phyloP scores from a whole-genome alignment of 2,329 filamentous ascomycete genomes.

The Aureobasidium sp. region DNA sequence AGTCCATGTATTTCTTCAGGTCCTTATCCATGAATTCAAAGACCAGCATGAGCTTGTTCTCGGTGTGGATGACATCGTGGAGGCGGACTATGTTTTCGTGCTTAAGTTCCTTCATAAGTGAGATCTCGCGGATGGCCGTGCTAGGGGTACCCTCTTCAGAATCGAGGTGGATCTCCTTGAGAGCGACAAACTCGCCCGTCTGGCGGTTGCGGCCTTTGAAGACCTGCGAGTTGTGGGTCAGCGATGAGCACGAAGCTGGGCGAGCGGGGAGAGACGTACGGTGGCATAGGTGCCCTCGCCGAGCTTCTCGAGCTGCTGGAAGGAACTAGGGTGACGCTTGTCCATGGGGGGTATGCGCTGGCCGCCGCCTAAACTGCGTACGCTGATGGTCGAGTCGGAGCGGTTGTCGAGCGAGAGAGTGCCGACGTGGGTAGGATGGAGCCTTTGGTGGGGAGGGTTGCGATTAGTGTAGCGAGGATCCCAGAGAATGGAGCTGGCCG shows the following conservation, averaged over 20 bases:
- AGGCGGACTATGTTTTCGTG: constrained; percentile 97
- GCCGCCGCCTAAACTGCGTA: constrained; percentile 38
- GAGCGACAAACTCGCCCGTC: constrained; percentile 88
- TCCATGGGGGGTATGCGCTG: constrained; percentile 57
- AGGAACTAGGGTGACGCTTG: constrained; percentile 89
- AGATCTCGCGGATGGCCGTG: constrained; percentile 96
- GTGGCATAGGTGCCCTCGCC: constrained; percentile 98
- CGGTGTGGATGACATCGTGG: constrained; percentile 98
- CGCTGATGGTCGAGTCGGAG: constrained; percentile 43
- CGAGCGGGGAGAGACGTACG: constrained; percentile 43
- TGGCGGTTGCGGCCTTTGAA: constrained; percentile 98
- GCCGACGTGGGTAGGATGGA: constrained; percentile 40
- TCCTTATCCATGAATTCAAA: constrained; percentile 99
- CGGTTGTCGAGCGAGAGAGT: constrained; percentile 37
- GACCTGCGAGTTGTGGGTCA: constrained; percentile 49
- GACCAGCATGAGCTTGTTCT: constrained; percentile 99
- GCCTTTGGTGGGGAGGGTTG: constrained; percentile 35
- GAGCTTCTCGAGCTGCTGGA: constrained; percentile 97
- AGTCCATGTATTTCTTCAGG: constrained; percentile 98
- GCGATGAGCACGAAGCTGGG: neutral
- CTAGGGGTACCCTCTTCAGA: constrained; percentile 96
- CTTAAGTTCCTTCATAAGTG: constrained; percentile 98
- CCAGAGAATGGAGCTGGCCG: constrained; percentile 42
- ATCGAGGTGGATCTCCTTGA: constrained; percentile 98
- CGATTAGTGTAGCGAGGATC: constrained; percentile 37